Percentiles rank a stretch among this genome's conserved stretches.
Evolutionary conservation across 139 green algal genomes (phyloP).

Genomic region (Chlorella sp.): DNA sequence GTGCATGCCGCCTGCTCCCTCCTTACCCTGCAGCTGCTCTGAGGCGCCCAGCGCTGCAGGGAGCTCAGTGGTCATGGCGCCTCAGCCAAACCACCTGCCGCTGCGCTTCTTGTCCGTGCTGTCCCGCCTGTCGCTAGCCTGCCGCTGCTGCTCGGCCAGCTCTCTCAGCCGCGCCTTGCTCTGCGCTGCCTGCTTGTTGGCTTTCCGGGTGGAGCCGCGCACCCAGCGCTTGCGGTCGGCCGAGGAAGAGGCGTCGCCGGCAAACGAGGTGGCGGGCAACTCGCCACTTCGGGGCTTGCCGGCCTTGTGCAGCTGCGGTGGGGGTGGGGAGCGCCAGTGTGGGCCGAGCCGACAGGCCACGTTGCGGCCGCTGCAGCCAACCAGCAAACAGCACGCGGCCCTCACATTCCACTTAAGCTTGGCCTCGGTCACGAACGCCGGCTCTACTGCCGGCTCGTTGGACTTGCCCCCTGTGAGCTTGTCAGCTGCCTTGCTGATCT

Average conservation of each 20-base stretch:
- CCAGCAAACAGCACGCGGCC: not conserved
- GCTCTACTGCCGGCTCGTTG: slow-evolving; percentile 10
- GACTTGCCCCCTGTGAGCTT: slow-evolving; percentile 19
- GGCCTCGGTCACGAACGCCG: slow-evolving; percentile 29
- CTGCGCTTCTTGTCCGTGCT: not conserved
- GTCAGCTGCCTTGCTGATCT: slow-evolving; percentile 18
- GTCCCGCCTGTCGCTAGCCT: not conserved
- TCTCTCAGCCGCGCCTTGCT: slow-evolving; percentile 17
- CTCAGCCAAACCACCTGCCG: too few relatives aligned
- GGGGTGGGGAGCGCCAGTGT: not conserved
- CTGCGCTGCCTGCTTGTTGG: too few relatives aligned
- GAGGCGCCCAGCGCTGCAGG: too few relatives aligned
- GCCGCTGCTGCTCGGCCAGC: not conserved
- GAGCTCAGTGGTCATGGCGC: too few relatives aligned
- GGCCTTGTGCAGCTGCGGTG: too few relatives aligned
- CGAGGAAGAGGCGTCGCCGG: not conserved
- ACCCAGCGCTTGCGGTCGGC: too few relatives aligned
- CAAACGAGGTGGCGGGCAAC: too few relatives aligned
- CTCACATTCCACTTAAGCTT: slow-evolving; percentile 37
- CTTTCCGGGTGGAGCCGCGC: too few relatives aligned
- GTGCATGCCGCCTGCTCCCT: too few relatives aligned
- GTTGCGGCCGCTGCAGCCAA: not conserved
- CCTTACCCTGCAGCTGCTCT: too few relatives aligned
- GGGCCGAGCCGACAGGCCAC: not conserved
- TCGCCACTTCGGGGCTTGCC: too few relatives aligned